A percentile compares a stretch with the other conserved stretches of the same genome.
Evolutionary conservation across 192 early-diverging fungal genomes (phyloP).

Genomic region (Funneliformis mosseae): DNA sequence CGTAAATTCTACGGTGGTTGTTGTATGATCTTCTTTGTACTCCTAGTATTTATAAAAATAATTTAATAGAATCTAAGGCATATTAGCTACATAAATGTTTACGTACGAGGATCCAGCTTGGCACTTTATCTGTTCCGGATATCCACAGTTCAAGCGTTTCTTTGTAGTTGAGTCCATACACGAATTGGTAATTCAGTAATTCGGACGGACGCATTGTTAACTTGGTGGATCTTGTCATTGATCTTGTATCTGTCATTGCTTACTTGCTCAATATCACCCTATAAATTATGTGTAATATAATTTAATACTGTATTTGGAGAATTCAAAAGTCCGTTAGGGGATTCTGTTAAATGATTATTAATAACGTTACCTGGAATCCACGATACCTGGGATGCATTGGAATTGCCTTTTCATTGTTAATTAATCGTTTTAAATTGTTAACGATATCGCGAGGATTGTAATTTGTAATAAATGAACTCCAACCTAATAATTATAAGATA

Average conservation of each 20-base stretch:
- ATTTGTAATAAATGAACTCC: constrained; percentile 80
- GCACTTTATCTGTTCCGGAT: constrained; percentile 75
- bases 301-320: too few relatives aligned
- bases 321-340: too few relatives aligned
- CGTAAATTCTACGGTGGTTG: constrained; percentile 22
- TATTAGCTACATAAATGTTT: background rate
- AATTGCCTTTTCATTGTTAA: too few relatives aligned
- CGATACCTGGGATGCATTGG: too few relatives aligned
- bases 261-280: constrained; percentile 67
- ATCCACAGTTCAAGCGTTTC: constrained; percentile 81
- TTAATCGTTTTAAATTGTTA: constrained; percentile 44
- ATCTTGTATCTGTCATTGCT: constrained; percentile 67
- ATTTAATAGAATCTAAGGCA: background rate
- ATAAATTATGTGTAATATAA: too few relatives aligned
- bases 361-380: too few relatives aligned
- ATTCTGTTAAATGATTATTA: too few relatives aligned
- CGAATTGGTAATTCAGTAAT: constrained; percentile 91
- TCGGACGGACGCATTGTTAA: too few relatives aligned
- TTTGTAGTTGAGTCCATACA: constrained; percentile 91
- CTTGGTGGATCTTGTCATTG: constrained; percentile 68
- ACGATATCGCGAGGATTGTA: constrained; percentile 89
- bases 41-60: background rate
- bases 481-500: constrained; percentile 39
- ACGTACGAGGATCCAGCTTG: constrained; percentile 57
- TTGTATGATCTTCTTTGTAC: constrained; percentile 41